A percentile compares a stretch with the other conserved stretches of the same genome.
Conservation (phyloP, 768 basidiomycete species). For the Tubosaeta sp. region DNA sequence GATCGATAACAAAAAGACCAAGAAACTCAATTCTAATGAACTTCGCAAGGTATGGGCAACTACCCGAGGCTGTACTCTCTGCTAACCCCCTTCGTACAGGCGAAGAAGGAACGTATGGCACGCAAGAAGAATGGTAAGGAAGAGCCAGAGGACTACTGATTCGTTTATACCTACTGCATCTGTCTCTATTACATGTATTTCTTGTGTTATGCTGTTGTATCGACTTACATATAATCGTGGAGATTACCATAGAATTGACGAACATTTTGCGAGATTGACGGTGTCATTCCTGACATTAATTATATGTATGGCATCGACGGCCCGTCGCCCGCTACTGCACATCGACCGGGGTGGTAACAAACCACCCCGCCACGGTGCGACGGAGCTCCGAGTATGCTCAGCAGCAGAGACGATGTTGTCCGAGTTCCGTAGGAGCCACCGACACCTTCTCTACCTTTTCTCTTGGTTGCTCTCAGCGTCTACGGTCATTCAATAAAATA, state of each 20-base stretch:
- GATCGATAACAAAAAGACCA: conserved; percentile 77
- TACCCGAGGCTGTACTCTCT: background rate
- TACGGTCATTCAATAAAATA: too few relatives aligned
- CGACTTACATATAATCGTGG: conserved; percentile 16
- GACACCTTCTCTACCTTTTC: too few relatives aligned
- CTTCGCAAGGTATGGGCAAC: conserved; percentile 60
- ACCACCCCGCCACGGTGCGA: too few relatives aligned
- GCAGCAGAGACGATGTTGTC: too few relatives aligned
- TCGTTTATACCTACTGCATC: conserved; percentile 8
- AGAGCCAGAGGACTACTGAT: conserved; percentile 55
- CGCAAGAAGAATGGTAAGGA: conserved; percentile 86
- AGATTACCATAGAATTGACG: background rate
- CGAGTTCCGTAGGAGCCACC: too few relatives aligned
- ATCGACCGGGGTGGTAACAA: too few relatives aligned
- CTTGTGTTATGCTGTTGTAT: conserved; percentile 19
- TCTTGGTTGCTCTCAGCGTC: too few relatives aligned
- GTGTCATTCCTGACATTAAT: too few relatives aligned
- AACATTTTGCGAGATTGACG: too few relatives aligned
- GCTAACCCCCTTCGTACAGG: conserved; percentile 25
- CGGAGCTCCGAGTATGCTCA: too few relatives aligned
- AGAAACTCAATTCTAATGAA: conserved; percentile 82
- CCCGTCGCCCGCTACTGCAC: too few relatives aligned
- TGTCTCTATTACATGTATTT: conserved; percentile 11
- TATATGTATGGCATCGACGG: too few relatives aligned
- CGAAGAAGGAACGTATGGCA: conserved; percentile 96